Conservation (phyloP, 2,329 filamentous ascomycete genomes). For the Aspergillus brasiliensis region DNA sequence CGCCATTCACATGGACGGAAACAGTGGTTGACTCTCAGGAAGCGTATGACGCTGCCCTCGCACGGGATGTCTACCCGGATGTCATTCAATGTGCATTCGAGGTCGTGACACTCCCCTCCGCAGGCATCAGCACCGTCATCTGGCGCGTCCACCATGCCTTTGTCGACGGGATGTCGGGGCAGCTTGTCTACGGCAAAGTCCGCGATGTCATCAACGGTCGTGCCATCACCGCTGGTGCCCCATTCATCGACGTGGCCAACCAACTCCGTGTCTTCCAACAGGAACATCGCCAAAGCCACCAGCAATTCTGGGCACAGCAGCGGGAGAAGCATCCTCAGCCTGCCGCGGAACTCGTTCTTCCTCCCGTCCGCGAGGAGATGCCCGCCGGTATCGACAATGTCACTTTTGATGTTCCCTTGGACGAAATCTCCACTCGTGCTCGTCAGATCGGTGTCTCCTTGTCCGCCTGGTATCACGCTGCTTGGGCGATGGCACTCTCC, state of each 20-base stretch:
- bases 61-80: neutral
- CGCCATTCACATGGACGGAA: neutral
- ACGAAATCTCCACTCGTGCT: slow-evolving; percentile 1
- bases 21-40: neutral
- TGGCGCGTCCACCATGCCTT: slow-evolving; percentile 39
- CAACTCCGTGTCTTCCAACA: slow-evolving; percentile 2
- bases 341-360: neutral
- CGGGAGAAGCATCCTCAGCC: neutral
- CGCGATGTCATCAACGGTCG: slow-evolving; percentile 15
- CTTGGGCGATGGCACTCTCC: slow-evolving; percentile 11
- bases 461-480: slow-evolving; percentile 5
- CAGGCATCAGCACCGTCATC: slow-evolving; percentile 19
- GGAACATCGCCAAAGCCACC: neutral
- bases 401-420: neutral
- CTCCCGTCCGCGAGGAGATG: neutral
- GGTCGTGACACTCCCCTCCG: neutral
- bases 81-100: neutral
- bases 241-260: slow-evolving; percentile 1
- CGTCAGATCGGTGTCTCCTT: slow-evolving; percentile 1
- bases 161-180: slow-evolving; percentile 35
- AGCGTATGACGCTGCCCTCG: neutral
- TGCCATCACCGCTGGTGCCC: slow-evolving; percentile 1
- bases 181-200: slow-evolving; percentile 25
- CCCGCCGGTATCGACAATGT: neutral
- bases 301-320: slow-evolving; percentile 6